Base-by-base conservation (phyloP, 129 eudicot genomes). In the Centaurea solstitialis region DNA sequence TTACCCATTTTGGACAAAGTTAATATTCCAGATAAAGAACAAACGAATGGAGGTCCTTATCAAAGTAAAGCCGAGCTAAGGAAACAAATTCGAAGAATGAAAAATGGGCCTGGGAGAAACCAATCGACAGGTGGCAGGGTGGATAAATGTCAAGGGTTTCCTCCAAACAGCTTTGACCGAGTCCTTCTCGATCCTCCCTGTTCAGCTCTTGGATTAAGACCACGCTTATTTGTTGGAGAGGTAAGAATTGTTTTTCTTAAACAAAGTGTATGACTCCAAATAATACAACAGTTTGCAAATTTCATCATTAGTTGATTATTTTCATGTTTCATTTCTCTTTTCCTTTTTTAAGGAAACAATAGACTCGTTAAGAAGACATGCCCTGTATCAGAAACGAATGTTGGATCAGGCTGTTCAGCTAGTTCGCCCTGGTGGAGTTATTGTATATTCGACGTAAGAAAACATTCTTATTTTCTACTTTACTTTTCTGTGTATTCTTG, bases 171-270 rank as follows among this genome's bases (percentile, higher is more conserved):
- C 86, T 96, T 96, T 86, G 99, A 96, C 72, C 93, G 99, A 35
- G 97, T 96, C 47, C 99, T 96, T 79, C 98, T 96, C 59, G 99
- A 96, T 91, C 98, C 98, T 82, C 99, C 98, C 39, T 93, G 98
- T 80, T 96, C 99, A 73, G 99, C 99, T 79, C 95, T 96, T 88
- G 99, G 98, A 33, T 77, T 93, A 65, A 88, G 99, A 73, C 99
- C 99, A 26, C 91, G 99, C 11, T 84, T 96, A 39, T 96, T 93
- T 91, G 84, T 93, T 59, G 98, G 93, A 70, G 98, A 90, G 91
- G 97, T 92, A 76, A 7, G 76, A 17, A 26, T 5, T 28, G 59
- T 62, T 70, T 70, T 80, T 20, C 78, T 82, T 23, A 35, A 78
- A 75, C 72, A 79, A 77, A 30, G 57, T 64, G 28, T 70, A 66